Conservation (phyloP, 345 rosid species). For the Eutrema heterophyllum region DNA sequence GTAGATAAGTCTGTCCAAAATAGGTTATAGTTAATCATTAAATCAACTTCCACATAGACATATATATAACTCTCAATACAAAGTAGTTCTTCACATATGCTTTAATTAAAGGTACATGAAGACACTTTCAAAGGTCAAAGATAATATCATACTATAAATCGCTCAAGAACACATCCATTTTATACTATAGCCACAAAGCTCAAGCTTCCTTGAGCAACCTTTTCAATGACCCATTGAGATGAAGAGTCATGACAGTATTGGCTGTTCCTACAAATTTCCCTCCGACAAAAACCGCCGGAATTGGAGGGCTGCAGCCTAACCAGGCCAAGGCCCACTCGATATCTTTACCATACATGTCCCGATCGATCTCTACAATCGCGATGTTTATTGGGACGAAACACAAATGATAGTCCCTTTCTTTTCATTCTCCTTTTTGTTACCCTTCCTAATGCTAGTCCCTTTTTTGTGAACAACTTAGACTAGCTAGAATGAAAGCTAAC, state of each 20-base stretch:
- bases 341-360: conserved; percentile 59
- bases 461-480: no score
- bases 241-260: conserved; percentile 81
- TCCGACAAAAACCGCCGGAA: conserved; percentile 83
- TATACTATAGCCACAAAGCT: conserved; percentile 69
- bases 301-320: conserved; percentile 72
- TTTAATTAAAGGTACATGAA: conserved; percentile 24
- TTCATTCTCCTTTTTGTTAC: no score
- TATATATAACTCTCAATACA: conserved; percentile 13
- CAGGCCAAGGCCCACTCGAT: conserved; percentile 73
- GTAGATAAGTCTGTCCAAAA: no score
- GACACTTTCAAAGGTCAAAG: conserved; percentile 23
- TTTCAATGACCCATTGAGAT: conserved; percentile 79
- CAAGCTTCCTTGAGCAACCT: conserved; percentile 80
- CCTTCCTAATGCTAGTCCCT: no score
- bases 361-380: conserved; percentile 71
- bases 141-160: background rate
- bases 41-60: no score
- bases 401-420: no score
- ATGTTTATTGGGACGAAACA: no score
- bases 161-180: background rate
- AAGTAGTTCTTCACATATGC: conserved; percentile 29
- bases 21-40: no score
- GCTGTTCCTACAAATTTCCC: conserved; percentile 82
- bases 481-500: no score